Base-by-base conservation (phyloP, 768 basidiomycete genomes). In the Lentinus brumalis region DNA sequence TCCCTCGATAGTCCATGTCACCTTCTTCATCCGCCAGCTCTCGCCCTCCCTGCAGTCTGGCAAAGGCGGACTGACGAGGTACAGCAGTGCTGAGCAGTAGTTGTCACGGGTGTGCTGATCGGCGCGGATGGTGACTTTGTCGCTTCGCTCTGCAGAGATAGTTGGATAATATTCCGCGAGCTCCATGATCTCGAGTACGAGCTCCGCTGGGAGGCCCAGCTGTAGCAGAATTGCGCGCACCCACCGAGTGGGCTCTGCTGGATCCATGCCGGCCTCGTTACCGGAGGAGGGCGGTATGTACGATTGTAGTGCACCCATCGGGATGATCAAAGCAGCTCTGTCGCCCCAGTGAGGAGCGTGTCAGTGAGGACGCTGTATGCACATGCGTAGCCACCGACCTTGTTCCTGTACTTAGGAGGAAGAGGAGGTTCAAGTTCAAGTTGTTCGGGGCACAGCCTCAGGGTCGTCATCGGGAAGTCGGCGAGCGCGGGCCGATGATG, bases 151-250 rank as follows among this genome's bases (percentile, higher is more conserved):
- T n/a, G 16, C 59, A 2, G 15, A 11, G 14, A 56, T 41, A 41
- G 21, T 11, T 8, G 59, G 49, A 31, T 60, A 54, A 53, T 60
- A 60, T 10, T 50, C 53, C 2, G 59, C 59, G 15, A 18, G 30
- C 40, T 50, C 49, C 29, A 60, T 51, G 49, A 60, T 60, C 16
- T 50, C 16, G 41, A 51, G 31, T 29, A 56, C 39, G 59, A 60
- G 59, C 41, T 60, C 59, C 10, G 47, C 41, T n/a, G 59, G 59
- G 18, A 60, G 53, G 53, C 53, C 53, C 10, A 52, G 55, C 14
- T 26, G 42, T 6, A 38, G 32, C 32, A 61, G 55, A 15, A 61
- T 35, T 35, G 26, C 26, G 44, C 60, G 60, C 6, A 61, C 60
- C 50, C 29, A 29, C 50, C 60, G 60, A 3, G 50, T 30, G 6